These are phyloP conservation scores for Pezicula neosporulosa DNA, from an alignment of 2,329 filamentous ascomycete species.

Conservation along the genomic window DNA sequence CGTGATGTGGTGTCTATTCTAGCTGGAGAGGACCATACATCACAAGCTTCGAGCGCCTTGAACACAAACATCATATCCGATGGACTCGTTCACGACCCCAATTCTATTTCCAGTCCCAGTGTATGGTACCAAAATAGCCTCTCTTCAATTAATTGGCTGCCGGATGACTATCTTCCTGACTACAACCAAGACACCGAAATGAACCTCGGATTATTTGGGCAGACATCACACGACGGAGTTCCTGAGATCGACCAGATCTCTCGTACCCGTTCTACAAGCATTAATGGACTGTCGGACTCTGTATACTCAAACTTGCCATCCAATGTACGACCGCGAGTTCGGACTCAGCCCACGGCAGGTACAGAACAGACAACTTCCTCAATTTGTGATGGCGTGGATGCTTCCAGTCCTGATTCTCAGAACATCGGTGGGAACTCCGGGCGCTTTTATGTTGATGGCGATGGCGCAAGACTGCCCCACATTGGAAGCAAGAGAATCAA, in stretches of 20 bases:
- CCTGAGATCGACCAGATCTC: not conserved
- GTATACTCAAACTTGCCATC: not conserved
- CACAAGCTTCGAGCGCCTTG: not conserved
- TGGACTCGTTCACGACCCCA: not conserved
- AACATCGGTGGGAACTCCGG: slow-evolving; percentile 11
- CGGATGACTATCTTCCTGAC: slow-evolving; percentile 20
- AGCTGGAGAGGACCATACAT: not conserved
- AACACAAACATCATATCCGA: not conserved
- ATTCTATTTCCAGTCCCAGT: not conserved
- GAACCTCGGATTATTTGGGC: slow-evolving; percentile 2
- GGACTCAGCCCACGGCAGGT: not conserved
- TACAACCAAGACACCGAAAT: slow-evolving; percentile 7
- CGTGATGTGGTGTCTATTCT: not conserved
- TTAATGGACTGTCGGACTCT: not conserved
- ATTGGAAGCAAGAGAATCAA: not conserved
- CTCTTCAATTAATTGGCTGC: slow-evolving; percentile 23
- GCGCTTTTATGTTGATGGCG: slow-evolving; percentile 23
- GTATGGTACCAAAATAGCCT: slow-evolving; percentile 15
- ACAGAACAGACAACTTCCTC: not conserved
- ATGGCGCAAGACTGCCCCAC: slow-evolving; percentile 21
- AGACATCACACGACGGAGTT: not conserved
- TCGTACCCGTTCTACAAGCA: not conserved
- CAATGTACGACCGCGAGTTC: not conserved
- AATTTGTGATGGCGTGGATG: slow-evolving; percentile 5
- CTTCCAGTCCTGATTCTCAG: slow-evolving; percentile 15